Base-by-base conservation (phyloP, 2,329 filamentous ascomycete species). In the Aspergillus versicolor region DNA sequence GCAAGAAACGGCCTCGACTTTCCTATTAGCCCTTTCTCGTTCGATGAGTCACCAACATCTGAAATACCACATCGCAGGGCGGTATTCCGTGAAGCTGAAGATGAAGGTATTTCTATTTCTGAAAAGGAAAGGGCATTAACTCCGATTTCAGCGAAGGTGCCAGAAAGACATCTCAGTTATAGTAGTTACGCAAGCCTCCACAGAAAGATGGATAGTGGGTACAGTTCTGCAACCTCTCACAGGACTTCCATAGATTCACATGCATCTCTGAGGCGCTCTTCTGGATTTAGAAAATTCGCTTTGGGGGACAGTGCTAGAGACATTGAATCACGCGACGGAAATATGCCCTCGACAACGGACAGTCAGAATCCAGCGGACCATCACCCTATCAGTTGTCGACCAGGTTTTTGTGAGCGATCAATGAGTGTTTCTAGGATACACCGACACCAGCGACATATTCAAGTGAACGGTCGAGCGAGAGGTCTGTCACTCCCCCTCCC, bases 141-240 rank as follows among this genome's bases (percentile, higher is more conserved):
- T 41, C 46, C 32, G n/a, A 60, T 53, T 5, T 42, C 58, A 8
- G 63, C 64, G 12, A 64, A 65, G 41, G 44, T 32, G 41, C 49
- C 57, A 22, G 37, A 50, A 19, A 60, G 62, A 15, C 22, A 45
- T 17, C 48, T 49, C 37, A 47, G 58, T 30, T 57, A 61, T 27
- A 63, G 58, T 43, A 67, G 61, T 34, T 57, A 57, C 4, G 59
- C 64, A 34, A 63, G 54, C 19, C 65, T 69, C 5, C 63, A 70
- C 37, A 67, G 61, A 52, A 74, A 74, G 51, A 66, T 65, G 12
- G 73, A 76, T 54, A 75, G 73, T 52, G 73, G 73, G 19, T 75
- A 76, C 54, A 75, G 72, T 54, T 75, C 73, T 32, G 69, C 70
- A 12, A 66, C 69, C 8, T 75, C 73, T 1, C 63, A 66, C 40